phyloP scores from a whole-genome alignment of 1,139 yeast genomes.

The Yamadazyma spencermartinsiae region DNA sequence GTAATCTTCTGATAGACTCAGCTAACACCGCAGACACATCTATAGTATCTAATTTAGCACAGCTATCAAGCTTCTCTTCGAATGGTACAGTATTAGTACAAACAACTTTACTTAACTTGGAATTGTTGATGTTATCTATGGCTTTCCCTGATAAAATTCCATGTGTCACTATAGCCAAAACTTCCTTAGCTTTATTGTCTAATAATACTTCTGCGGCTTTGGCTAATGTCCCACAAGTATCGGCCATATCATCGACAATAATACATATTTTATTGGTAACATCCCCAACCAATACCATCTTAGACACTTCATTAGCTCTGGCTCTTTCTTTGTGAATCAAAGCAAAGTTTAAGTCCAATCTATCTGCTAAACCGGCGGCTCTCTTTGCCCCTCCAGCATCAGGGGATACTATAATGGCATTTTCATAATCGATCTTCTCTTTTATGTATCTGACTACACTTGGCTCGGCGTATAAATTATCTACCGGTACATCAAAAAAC shows the following conservation, averaged over 20 bases:
- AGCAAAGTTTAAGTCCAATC: slow-evolving; percentile 74
- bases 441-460: slow-evolving; percentile 67
- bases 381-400: slow-evolving; percentile 89
- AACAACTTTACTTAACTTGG: slow-evolving; percentile 59
- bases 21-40: slow-evolving; percentile 76
- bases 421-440: slow-evolving; percentile 46
- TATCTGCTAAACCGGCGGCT: slow-evolving; percentile 78
- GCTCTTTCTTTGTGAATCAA: slow-evolving; percentile 82
- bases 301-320: slow-evolving; percentile 72
- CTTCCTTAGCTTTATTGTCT: slow-evolving; percentile 67
- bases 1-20: slow-evolving; percentile 78
- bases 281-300: slow-evolving; percentile 80
- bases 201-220: slow-evolving; percentile 71
- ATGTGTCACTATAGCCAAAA: slow-evolving; percentile 76
- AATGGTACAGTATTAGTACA: slow-evolving; percentile 80
- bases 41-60: slow-evolving; percentile 62
- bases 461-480: slow-evolving; percentile 80
- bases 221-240: slow-evolving; percentile 78
- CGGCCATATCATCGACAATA: slow-evolving; percentile 81
- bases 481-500: slow-evolving; percentile 78
- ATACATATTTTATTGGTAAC: slow-evolving; percentile 69
- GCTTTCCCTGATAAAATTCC: slow-evolving; percentile 79
- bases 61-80: slow-evolving; percentile 46
- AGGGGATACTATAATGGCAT: slow-evolving; percentile 70
- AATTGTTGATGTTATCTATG: slow-evolving; percentile 56